Evolutionary conservation across 192 early-diverging fungal species (phyloP), one percentile per base, ranked within the genome.

Genomic region (Jimgerdemannia flammicorona): DNA sequence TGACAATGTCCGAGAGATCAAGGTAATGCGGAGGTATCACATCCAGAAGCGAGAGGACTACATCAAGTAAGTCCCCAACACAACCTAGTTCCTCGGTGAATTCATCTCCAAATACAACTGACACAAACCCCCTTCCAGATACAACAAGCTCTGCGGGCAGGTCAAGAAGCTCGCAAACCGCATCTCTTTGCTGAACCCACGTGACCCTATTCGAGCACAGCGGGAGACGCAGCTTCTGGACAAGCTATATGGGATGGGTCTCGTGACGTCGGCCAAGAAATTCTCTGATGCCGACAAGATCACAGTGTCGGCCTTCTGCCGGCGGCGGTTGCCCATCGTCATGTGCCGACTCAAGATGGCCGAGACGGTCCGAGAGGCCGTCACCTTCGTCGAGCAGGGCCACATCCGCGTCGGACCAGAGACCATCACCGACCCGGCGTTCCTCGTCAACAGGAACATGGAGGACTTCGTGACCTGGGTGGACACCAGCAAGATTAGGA

Each of bases 381-480:
- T 94, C 19, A 91, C 89, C 42, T 93, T 95, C 80, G 90, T 98
- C 40, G 95, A 97, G 84, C 96, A 98, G 77, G 97, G 97, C 40
- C 97, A 98, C 85, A 87, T 98, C 64, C 89, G 97, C 6, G 94
- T 98, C 4, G 97, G 96, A 10, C 95, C 97, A 9, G 90, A 97
- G 74, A 92, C 92, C 7, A 87, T 98, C 41, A 93, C 90, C 4
- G 97, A 98, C 74, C 94, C 96, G 6, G 96, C 96, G 4, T 98
- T 88, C 64, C 74, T 96, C 44, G 93, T 96, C 3, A 94, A 87
- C 8, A 82, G 95, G 19, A 95, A 91, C 74, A 93, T 97, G 89
- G 97, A 98, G 79, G 97, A 98, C 84, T 98, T 93, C 88, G 91
- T 98, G 6, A 97, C 97, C 2, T 98, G 97, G 97, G 95, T 96